A percentile compares a stretch with the other conserved stretches of the same genome.
Evolutionary conservation across 2,329 filamentous ascomycete genomes (phyloP).

Genomic region (Fusarium sp.): DNA sequence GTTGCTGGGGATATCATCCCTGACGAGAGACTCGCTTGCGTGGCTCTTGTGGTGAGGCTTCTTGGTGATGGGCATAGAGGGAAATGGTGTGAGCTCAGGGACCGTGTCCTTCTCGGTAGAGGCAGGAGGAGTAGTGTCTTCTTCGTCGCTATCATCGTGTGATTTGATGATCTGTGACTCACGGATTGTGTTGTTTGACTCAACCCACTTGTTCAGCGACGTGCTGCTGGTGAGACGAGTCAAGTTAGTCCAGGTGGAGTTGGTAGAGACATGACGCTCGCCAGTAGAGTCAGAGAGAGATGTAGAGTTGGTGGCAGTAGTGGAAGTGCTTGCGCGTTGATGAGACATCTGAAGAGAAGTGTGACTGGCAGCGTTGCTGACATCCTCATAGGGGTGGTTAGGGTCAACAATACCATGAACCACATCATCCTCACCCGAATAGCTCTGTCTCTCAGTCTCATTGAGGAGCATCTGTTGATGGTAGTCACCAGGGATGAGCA

Average conservation of each 20-base stretch:
- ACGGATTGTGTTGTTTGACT: conserved; percentile 46
- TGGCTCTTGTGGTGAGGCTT: conserved; percentile 48
- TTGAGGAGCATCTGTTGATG: conserved; percentile 60
- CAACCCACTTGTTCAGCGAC: conserved; percentile 52
- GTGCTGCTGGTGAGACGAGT: conserved; percentile 65
- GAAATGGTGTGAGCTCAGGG: conserved; percentile 48
- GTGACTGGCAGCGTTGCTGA: conserved; percentile 24
- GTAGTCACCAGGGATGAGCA: conserved; percentile 70
- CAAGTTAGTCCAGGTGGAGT: conserved; percentile 63
- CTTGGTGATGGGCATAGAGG: conserved; percentile 36
- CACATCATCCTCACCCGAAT: conserved; percentile 48
- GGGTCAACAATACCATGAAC: conserved; percentile 30
- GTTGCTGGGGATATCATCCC: conserved; percentile 41
- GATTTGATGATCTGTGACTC: conserved; percentile 38
- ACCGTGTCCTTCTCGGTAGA: conserved; percentile 47
- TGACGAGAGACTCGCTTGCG: conserved; percentile 50
- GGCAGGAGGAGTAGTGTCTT: conserved; percentile 38
- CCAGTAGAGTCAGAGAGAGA: conserved; percentile 57
- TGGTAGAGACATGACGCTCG: conserved; percentile 63
- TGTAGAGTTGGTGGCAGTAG: conserved; percentile 59
- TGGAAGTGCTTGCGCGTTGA: conserved; percentile 64
- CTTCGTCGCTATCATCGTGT: conserved; percentile 34
- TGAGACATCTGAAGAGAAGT: conserved; percentile 42
- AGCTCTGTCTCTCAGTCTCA: conserved; percentile 41
- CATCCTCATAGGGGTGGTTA: conserved; percentile 32